Evolutionary conservation across 352 stramenopile genomes (phyloP), one percentile per base, ranked within the genome.

Genomic region (Aphanomyces cochlioides): DNA sequence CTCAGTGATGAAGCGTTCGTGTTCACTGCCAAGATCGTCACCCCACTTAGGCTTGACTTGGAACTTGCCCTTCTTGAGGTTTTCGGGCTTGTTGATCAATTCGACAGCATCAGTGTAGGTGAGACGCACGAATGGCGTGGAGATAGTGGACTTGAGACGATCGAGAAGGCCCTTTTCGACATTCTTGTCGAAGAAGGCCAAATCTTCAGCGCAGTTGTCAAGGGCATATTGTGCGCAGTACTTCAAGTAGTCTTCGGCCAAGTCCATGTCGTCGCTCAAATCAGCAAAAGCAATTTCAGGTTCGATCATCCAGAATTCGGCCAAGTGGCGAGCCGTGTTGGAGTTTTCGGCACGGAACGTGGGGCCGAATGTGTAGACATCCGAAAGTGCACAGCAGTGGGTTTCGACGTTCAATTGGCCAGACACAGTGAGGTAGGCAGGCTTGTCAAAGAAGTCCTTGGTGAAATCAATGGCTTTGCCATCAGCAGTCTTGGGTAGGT

Each of bases 321-420:
- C 94, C 63, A 99, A 79, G 79, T 99, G 97, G 64, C 97, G 85
- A 57, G 93, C 90, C 56, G 97, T 99, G 83, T 99, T 97, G 45
- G 84, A 98, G 83, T 99, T 99, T 85, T 99, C 97, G 10, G 97
- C 97, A 41, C 97, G 92, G 79, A 99, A 99, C 53, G 97, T 99
- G 21, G 97, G 97, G 17, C 97, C 97, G 77, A 99, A 99, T 39
- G 97, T 99, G 80, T 99, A 99, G 64, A 89, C 82, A 67, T 93
- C 81, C 72, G 81, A 89, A 21, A 93, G 74, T 7, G 92, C 89
- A 67, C 88, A 96, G 75, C 88, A 92, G 78, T 97, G 89, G 47
- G 90, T 98, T 80, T 98, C 94, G 3, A 97, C 93, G 71, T 98
- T 97, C n/a, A 98, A 83, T 78, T 99, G 96, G n/a, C 95, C 95